Conservation (phyloP, 768 basidiomycete genomes). For the Boletellus ananiceps region DNA sequence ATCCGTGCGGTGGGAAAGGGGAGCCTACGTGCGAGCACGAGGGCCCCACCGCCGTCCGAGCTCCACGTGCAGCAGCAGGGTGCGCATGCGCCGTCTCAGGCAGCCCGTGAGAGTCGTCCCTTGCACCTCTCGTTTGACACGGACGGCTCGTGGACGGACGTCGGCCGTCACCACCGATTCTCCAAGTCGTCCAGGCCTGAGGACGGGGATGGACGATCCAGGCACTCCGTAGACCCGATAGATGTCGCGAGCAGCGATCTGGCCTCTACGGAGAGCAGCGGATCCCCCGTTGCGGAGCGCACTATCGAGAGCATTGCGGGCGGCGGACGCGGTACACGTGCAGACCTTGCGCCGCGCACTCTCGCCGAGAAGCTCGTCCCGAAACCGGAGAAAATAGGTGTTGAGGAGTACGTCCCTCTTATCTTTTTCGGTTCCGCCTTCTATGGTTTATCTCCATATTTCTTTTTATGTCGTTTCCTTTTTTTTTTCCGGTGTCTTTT, state of each 20-base stretch:
- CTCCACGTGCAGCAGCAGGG: conserved; percentile 19
- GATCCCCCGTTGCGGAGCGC: conserved; percentile 34
- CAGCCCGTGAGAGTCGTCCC: conserved; percentile 10
- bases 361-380: conserved; percentile 64
- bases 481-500: neutral
- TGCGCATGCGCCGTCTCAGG: conserved; percentile 6
- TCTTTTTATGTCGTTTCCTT: too few species aligned
- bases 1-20: neutral
- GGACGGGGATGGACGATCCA: conserved; percentile 1
- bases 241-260: conserved; percentile 46
- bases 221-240: conserved; percentile 22
- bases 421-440: neutral
- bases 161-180: conserved; percentile 40
- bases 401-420: conserved; percentile 57
- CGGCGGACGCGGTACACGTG: conserved; percentile 29
- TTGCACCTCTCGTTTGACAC: conserved; percentile 36
- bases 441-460: neutral
- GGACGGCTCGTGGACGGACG: conserved; percentile 69
- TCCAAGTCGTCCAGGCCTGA: conserved; percentile 6
- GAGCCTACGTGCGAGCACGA: conserved; percentile 1
- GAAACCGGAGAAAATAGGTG: conserved; percentile 58
- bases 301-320: conserved; percentile 25
- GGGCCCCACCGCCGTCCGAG: conserved; percentile 10
- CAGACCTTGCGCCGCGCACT: conserved; percentile 33
- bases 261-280: conserved; percentile 46